A percentile compares a stretch with the other conserved stretches of the same genome.
Evolutionary conservation across 352 stramenopile species (phyloP).

Genomic region (Aphanomyces stellatus): DNA sequence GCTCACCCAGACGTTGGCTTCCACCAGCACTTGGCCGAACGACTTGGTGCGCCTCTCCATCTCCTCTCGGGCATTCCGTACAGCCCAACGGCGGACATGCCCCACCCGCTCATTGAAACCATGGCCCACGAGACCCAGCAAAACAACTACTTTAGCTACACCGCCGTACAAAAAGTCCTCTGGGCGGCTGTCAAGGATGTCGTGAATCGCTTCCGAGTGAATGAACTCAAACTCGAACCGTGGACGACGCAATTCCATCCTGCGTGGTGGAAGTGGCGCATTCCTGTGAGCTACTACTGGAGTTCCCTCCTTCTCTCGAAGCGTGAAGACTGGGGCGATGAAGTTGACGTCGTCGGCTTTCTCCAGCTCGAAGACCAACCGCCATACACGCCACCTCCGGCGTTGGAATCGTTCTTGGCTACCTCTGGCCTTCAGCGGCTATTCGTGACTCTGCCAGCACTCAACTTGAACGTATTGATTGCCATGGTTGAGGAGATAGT

Average conservation of each 20-base stretch:
- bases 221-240: neutral
- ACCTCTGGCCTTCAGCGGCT: neutral
- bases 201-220: neutral
- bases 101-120: conserved; percentile 33
- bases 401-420: neutral
- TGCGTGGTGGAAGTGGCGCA: conserved; percentile 30
- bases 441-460: neutral
- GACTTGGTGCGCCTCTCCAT: neutral
- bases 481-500: neutral
- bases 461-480: neutral
- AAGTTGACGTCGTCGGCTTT: conserved; percentile 48
- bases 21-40: neutral
- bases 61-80: conserved; percentile 12
- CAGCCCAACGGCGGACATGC: conserved; percentile 48
- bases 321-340: conserved; percentile 46
- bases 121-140: neutral
- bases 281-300: conserved; percentile 66
- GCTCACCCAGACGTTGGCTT: neutral
- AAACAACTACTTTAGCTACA: neutral
- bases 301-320: conserved; percentile 44
- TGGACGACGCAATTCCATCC: neutral
- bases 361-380: conserved; percentile 24
- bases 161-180: neutral
- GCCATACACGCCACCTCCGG: neutral
- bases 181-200: neutral